Percentiles rank a stretch among this genome's conserved stretches.
Evolutionary conservation across 2,329 filamentous ascomycete species (phyloP).

Genomic region (Drechmeria coniospora): DNA sequence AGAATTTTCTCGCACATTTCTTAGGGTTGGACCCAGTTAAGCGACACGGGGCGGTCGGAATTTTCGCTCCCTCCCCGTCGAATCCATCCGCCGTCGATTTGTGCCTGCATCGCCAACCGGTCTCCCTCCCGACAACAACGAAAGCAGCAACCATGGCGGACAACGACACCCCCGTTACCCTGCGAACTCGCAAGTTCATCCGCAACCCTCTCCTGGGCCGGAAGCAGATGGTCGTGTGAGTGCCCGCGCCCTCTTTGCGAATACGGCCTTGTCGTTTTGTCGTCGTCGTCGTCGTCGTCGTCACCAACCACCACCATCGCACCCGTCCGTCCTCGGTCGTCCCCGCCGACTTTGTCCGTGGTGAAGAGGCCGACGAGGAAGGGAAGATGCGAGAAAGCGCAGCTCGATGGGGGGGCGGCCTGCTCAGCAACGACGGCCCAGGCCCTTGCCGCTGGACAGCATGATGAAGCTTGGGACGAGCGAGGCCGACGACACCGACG

Average conservation of each 20-base stretch:
- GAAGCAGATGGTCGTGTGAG: slow-evolving; percentile 99
- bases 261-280: background rate
- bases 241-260: slow-evolving; percentile 18
- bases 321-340: no score
- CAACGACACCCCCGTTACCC: slow-evolving; percentile 59
- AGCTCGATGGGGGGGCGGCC: background rate
- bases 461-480: no score
- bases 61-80: slow-evolving; percentile 17
- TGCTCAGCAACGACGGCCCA: background rate
- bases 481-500: slow-evolving; percentile 2
- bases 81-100: no score
- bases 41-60: slow-evolving; percentile 20
- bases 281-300: no score
- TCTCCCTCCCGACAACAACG: slow-evolving; percentile 15
- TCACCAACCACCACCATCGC: no score
- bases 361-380: no score
- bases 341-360: no score
- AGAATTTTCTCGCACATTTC: slow-evolving; percentile 3
- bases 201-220: slow-evolving; percentile 97
- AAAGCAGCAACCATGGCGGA: slow-evolving; percentile 69
- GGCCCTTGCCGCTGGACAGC: no score
- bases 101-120: slow-evolving; percentile 13
- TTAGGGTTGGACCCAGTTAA: slow-evolving; percentile 34
- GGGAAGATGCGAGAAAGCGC: no score
- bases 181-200: slow-evolving; percentile 99